Base-by-base conservation (phyloP, 73 alveolate species). In the Durusdinium trenchii region DNA sequence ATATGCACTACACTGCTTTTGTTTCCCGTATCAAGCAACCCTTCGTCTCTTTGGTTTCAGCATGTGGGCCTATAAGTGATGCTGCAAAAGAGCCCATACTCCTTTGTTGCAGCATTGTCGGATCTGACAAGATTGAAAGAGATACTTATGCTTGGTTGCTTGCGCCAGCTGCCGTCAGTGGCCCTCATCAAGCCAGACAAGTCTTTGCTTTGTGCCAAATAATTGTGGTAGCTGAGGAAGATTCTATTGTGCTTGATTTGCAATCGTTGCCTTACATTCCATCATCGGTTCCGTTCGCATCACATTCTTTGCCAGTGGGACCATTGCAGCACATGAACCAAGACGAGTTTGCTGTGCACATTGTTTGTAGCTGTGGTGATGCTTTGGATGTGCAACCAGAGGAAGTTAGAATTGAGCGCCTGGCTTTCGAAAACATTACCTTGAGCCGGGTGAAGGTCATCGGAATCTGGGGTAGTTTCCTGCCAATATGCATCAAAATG, bases 131-230 rank as follows among this genome's bases (percentile, higher is more conserved):
- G 14, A 32, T n/a, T 1, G 3, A 28, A 6, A 30, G 46, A 18
- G 46, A 30, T 0, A 40, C 38, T 35, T 86, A 42, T 54, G 57
- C 95, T 20, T 86, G 79, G 95, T 43, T 86, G 73, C 54, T 62
- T 3, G 79, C 95, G 32, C 61, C 76, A 2, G 10, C 95, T 43
- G 95, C 95, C 18, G 42, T 61, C 81, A 86, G 95, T 54, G 95
- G 95, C 36, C 32, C 64, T 6, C 95, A 86, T 10, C 43, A 36
- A 2, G 73, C 78, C 1, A 20, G 26, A 18, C 95, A 86, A 62
- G 35, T 42, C 46, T 86, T 86, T 16, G 82, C 60, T 3, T n/a
- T 30, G 38, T 40, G 60, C 26, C 20, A 40, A 6, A 6, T 14
- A 42, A 50, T n/a, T 42, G 47, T 36, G 75, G 38, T 83, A 3